Evolutionary conservation across 179 eudicot genomes (phyloP), one percentile per base, ranked within the genome.

Genomic region (Carnegiea gigantea): DNA sequence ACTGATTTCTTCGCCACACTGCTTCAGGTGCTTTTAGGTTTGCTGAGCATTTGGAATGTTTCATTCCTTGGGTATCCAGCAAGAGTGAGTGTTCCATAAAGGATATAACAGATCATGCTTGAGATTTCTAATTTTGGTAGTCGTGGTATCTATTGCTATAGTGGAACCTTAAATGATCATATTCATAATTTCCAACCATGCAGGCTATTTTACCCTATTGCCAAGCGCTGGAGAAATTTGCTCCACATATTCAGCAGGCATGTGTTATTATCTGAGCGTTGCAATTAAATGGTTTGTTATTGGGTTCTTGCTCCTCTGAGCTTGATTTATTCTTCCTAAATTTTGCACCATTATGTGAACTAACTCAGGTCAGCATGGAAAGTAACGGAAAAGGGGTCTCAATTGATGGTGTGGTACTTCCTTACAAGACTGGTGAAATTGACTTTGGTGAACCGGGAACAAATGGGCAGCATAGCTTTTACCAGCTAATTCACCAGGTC

Each of bases 391-490:
- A 97, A 84, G 97, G 98, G 54, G 98, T 95, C 71, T 93, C 98
- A 76, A 95, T 97, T 79, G 97, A 93, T 82, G 98, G 98, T 44
- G 92, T 81, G 65, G 88, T 80, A 44, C 98, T 97, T 85, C 98
- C 97, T 78, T 95, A 88, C 86, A 95, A 91, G 83, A 80, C 98
- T 76, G 98, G 99, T 87, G 99, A 95, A 88, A 95, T 97, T 79
- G 98, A 97, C 91, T 97, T 97, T 83, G 99, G 99, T 72, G 99
- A 95, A 86, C 99, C 98, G 57, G 99, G 99, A 85, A 97, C 99
- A 81, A 97, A 97, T 87, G 99, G 99, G n/a, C 99, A 97, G 80
- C 99, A 95, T 86, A 97, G 98, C 90, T 97, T 97, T 83, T 97
- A 97, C 86, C 99, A 97, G 87, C 88, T 97, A 83, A 95, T 97